Evolutionary conservation across 768 basidiomycete species (phyloP).

Genomic region (Termitomyces sp.): DNA sequence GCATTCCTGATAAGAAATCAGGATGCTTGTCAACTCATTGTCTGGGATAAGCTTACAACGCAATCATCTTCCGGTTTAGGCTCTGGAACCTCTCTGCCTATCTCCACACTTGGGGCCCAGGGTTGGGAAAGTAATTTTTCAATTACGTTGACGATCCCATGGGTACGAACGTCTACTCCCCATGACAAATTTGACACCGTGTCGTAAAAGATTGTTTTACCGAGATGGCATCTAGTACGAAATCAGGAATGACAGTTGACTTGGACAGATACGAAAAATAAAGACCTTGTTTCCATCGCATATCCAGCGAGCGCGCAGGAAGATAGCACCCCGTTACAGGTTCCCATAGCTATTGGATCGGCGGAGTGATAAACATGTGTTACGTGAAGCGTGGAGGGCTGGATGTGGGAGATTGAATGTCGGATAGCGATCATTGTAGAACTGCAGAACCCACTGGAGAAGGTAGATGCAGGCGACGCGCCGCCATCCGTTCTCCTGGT

Average conservation of each 20-base stretch:
- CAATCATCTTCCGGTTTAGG: conserved; percentile 56
- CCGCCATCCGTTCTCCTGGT: conserved; percentile 81
- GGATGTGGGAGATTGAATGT: not conserved
- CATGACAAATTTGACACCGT: conserved; percentile 84
- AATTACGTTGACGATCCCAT: conserved; percentile 75
- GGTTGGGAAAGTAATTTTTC: conserved; percentile 64
- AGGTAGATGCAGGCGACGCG: conserved; percentile 78
- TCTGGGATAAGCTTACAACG: conserved; percentile 41
- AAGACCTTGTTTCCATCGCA: conserved; percentile 73
- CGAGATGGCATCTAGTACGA: conserved; percentile 68
- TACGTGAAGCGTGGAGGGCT: conserved; percentile 74
- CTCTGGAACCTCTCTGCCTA: conserved; percentile 58
- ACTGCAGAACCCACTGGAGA: conserved; percentile 51
- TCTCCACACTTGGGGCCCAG: conserved; percentile 62
- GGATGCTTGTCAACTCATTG: not conserved
- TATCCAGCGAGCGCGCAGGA: conserved; percentile 86
- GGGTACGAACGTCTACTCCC: conserved; percentile 77
- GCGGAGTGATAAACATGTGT: conserved; percentile 94
- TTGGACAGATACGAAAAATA: conserved; percentile 2
- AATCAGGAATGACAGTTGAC: not conserved
- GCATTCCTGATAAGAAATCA: conserved; percentile 43
- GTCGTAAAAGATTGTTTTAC: conserved; percentile 84
- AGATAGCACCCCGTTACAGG: conserved; percentile 75
- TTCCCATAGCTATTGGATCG: conserved; percentile 91
- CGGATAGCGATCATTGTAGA: not conserved